phyloP scores from a whole-genome alignment of 164 flowering plant species.

The Tinospora cordifolia region DNA sequence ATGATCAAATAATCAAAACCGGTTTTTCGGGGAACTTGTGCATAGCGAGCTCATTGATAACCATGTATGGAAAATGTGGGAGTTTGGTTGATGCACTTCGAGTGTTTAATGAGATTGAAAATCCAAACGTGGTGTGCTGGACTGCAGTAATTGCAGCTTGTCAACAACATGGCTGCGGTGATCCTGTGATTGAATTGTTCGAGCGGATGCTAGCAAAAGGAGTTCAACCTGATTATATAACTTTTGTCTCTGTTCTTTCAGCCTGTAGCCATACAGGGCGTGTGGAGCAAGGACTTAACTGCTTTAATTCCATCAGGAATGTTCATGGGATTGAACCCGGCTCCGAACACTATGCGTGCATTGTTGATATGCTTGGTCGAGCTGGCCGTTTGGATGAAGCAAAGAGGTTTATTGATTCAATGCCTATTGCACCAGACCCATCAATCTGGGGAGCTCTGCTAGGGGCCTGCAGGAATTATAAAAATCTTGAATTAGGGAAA shows the following conservation, averaged over 20 bases:
- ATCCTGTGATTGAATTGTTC: conserved; percentile 39
- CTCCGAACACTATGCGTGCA: conserved; percentile 61
- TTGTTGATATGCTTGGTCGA: conserved; percentile 65
- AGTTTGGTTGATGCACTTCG: conserved; percentile 37
- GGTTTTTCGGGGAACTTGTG: conserved; percentile 35
- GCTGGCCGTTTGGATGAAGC: conserved; percentile 55
- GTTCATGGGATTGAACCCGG: conserved; percentile 36
- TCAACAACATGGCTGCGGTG: conserved; percentile 51
- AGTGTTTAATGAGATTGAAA: conserved; percentile 38
- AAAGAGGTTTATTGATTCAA: conserved; percentile 39
- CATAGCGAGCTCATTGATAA: conserved; percentile 41
- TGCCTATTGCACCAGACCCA: conserved; percentile 47
- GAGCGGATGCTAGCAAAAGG: conserved; percentile 43
- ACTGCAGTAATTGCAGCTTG: conserved; percentile 54
- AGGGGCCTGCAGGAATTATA: conserved; percentile 49
- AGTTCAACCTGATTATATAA: conserved; percentile 44
- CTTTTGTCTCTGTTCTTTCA: conserved; percentile 51
- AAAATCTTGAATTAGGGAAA: conserved; percentile 48
- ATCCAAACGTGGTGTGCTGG: conserved; percentile 50
- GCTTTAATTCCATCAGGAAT: conserved; percentile 43
- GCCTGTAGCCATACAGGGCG: conserved; percentile 59
- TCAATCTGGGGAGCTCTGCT: conserved; percentile 64
- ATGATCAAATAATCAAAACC: conserved; percentile 39
- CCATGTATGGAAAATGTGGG: conserved; percentile 63
- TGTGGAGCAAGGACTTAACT: conserved; percentile 40